A percentile compares a stretch with the other conserved stretches of the same genome.
These are phyloP conservation scores for Pyrus communis DNA, from an alignment of 306 rosid genomes.

Conservation along the genomic window DNA sequence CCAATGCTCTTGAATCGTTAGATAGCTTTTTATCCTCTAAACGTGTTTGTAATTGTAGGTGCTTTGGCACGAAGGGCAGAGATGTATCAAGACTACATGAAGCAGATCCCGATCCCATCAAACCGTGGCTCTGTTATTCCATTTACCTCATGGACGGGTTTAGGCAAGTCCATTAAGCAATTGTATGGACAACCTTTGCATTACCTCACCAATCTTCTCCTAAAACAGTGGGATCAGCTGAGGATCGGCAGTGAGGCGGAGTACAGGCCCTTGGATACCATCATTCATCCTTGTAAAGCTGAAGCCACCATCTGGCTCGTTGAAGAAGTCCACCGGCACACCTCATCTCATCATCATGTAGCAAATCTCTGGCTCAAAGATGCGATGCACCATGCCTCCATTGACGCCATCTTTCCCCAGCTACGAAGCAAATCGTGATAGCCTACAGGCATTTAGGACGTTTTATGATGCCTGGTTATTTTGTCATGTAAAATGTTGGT, in stretches of 20 bases:
- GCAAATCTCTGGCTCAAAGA: constrained; percentile 71
- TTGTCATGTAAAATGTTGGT: not conserved
- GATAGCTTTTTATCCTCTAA: not conserved
- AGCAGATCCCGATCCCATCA: constrained; percentile 66
- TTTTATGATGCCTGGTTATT: not conserved
- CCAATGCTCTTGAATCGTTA: not conserved
- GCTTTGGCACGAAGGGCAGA: constrained; percentile 59
- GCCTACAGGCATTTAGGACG: constrained; percentile 11
- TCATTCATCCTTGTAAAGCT: constrained; percentile 82
- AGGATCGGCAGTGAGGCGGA: constrained; percentile 63
- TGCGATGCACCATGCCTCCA: constrained; percentile 50
- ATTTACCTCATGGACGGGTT: constrained; percentile 72
- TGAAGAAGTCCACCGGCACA: constrained; percentile 84
- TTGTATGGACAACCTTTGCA: constrained; percentile 85
- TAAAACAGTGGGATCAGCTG: constrained; percentile 80
- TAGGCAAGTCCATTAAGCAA: constrained; percentile 76
- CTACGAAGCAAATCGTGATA: constrained; percentile 27
- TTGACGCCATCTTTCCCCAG: constrained; percentile 71
- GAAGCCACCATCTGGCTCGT: constrained; percentile 80
- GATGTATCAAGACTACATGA: constrained; percentile 94
- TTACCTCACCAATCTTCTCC: constrained; percentile 78
- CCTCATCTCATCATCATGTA: constrained; percentile 58
- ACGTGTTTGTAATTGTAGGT: constrained; percentile 28
- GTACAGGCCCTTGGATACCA: constrained; percentile 50
- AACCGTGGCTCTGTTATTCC: constrained; percentile 76